Base-by-base conservation (phyloP, 2,329 filamentous ascomycete species). In the Botrytis sinoallii region DNA sequence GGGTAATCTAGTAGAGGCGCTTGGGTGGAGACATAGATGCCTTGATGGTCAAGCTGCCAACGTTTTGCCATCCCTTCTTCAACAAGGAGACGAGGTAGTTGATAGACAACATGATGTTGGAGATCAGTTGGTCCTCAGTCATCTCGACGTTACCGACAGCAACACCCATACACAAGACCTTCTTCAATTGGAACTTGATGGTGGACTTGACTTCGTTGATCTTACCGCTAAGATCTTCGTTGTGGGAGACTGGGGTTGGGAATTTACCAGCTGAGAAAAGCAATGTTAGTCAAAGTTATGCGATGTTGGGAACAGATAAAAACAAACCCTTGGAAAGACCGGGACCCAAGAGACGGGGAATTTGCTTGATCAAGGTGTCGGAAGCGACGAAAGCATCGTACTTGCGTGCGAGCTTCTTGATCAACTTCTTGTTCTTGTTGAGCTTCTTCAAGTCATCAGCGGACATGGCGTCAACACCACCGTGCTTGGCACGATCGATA, bases 341-440 rank as follows among this genome's bases (percentile, higher is more conserved):
- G 82, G 95, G 96, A 86, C 96, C 96, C 85, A 99, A 88, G 85
- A 99, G 94, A 98, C 96, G 96, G 82, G 96, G 96, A 83, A 99
- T 98, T 90, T 98, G 95, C 92, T 97, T 98, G 92, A 99, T 98
- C 84, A 99, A 88, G 83, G 92, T 88, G 84, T 99, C 96, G 84
- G 95, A 98, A 85, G 96, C 93, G 84, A 99, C 87, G 88, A 99
- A 99, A 82, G 96, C 96, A 87, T 99, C 96, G 92, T 99, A 98
- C 90, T 99, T 99, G 91, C 95, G 94, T 78, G 96, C 96, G 80
- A 99, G 93, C 93, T 99, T 99, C 94, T 99, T 99, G 92, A 99
- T 98, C 83, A 98, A 92, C 93, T 99, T 99, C 93, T 99, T 98
- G 94, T 99, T 99, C 94, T 99, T 99, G 93, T 99, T 99, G 81